Percentiles rank a stretch among this genome's conserved stretches.
Evolutionary conservation across 345 rosid genomes (phyloP).

Genomic region (Clarkia xantiana): DNA sequence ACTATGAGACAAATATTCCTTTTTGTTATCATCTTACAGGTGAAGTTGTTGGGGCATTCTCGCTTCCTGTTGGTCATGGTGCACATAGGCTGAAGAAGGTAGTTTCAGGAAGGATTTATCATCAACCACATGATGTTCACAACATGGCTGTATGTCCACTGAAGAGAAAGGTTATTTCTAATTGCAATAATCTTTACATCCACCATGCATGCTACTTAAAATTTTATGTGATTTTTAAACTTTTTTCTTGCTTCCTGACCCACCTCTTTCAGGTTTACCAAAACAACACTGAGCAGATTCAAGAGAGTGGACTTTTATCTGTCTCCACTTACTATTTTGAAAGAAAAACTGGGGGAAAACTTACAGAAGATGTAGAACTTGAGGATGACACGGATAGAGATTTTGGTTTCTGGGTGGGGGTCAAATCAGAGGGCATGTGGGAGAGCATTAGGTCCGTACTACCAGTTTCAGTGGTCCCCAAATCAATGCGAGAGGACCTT

Average conservation of each 20-base stretch:
- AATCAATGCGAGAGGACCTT: slow-evolving; percentile 38
- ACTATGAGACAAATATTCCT: slow-evolving; percentile 2
- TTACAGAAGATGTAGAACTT: slow-evolving; percentile 34
- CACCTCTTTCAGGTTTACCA: slow-evolving; percentile 25
- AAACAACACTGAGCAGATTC: slow-evolving; percentile 31
- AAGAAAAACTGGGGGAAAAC: slow-evolving; percentile 40
- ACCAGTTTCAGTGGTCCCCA: slow-evolving; percentile 74
- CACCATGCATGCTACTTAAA: background rate
- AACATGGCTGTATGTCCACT: slow-evolving; percentile 43
- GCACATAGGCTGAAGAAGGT: slow-evolving; percentile 48
- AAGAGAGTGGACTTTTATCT: slow-evolving; percentile 48
- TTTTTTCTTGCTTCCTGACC: slow-evolving; percentile 2
- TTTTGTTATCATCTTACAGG: slow-evolving; percentile 32
- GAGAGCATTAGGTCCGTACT: slow-evolving; percentile 76
- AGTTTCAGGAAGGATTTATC: slow-evolving; percentile 60
- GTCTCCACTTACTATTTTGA: slow-evolving; percentile 71
- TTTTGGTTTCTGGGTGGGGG: slow-evolving; percentile 81
- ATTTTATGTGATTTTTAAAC: background rate
- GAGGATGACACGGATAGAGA: slow-evolving; percentile 37
- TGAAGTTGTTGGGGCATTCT: slow-evolving; percentile 85
- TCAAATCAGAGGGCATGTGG: slow-evolving; percentile 50
- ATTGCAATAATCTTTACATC: background rate
- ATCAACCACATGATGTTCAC: slow-evolving; percentile 41
- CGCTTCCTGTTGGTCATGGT: slow-evolving; percentile 71
- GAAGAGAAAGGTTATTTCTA: slow-evolving; percentile 48